These are phyloP conservation scores for Durio zibethinus DNA, from an alignment of 345 rosid species.

Conservation along the genomic window DNA sequence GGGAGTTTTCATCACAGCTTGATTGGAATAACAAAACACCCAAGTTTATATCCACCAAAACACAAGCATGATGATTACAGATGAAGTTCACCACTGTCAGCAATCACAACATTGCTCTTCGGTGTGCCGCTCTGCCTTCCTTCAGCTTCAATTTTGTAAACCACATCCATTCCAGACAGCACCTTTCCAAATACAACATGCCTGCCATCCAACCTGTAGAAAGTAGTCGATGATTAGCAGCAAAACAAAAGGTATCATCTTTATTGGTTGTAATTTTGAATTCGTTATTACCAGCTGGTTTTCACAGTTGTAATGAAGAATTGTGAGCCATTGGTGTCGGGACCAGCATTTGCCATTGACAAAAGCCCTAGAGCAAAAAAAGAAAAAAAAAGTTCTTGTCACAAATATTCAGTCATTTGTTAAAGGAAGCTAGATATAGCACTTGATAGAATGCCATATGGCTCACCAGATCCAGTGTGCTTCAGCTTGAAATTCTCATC, in stretches of 20 bases:
- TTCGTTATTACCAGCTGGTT: slow-evolving; percentile 67
- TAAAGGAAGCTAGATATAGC: not conserved
- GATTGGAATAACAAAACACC: not conserved
- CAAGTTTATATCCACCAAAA: not conserved
- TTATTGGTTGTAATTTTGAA: not conserved
- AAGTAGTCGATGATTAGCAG: not conserved
- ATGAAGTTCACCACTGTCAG: slow-evolving; percentile 92
- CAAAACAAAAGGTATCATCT: not conserved
- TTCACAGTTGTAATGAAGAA: slow-evolving; percentile 92
- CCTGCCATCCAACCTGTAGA: slow-evolving; percentile 83
- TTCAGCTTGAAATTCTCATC: slow-evolving; percentile 95
- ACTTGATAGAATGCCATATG: not conserved
- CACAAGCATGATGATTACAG: slow-evolving; percentile 26
- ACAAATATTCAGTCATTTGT: not conserved
- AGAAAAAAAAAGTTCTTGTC: not conserved
- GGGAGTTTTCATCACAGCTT: not conserved
- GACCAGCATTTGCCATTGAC: slow-evolving; percentile 96
- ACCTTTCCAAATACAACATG: slow-evolving; percentile 98
- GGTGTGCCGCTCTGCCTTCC: slow-evolving; percentile 83
- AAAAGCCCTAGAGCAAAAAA: slow-evolving; percentile 47
- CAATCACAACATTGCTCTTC: slow-evolving; percentile 77
- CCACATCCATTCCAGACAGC: slow-evolving; percentile 94
- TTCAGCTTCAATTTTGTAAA: slow-evolving; percentile 90
- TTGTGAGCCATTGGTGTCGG: slow-evolving; percentile 90
- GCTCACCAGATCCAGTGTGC: slow-evolving; percentile 90